Evolutionary conservation across 2,329 filamentous ascomycete genomes (phyloP).

Genomic region (Colletotrichum filicis): DNA sequence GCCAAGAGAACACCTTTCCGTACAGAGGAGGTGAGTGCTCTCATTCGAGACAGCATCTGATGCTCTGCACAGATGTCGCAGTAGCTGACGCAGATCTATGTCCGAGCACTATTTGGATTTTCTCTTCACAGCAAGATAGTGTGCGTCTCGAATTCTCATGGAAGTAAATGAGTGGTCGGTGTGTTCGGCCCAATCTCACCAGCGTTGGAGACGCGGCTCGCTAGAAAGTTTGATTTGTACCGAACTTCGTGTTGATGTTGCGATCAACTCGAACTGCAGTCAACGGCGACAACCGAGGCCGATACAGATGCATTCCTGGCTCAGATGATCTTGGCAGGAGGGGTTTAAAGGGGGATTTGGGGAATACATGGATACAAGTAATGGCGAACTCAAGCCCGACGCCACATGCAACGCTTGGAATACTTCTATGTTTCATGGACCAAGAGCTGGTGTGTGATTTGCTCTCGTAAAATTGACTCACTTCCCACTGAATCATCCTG

Average conservation of each 20-base stretch:
- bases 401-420: not conserved
- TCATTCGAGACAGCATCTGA: constrained; percentile 1
- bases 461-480: not conserved
- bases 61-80: not conserved
- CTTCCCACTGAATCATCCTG: not conserved
- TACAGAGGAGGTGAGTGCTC: not conserved
- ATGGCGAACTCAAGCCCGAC: not conserved
- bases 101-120: not conserved
- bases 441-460: not conserved
- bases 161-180: not conserved
- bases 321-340: not conserved
- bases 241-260: not conserved
- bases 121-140: not conserved
- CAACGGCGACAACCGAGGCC: not conserved
- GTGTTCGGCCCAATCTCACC: not conserved
- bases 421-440: not conserved
- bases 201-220: not conserved
- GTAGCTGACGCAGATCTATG: not conserved
- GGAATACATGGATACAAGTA: not conserved
- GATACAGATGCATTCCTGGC: not conserved
- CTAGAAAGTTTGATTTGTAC: not conserved
- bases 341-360: not conserved
- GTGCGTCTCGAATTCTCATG: constrained; percentile 2
- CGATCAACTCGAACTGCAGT: not conserved
- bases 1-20: not conserved